Conservation (phyloP, 768 basidiomycete species). For the Lentinula detonsa region DNA sequence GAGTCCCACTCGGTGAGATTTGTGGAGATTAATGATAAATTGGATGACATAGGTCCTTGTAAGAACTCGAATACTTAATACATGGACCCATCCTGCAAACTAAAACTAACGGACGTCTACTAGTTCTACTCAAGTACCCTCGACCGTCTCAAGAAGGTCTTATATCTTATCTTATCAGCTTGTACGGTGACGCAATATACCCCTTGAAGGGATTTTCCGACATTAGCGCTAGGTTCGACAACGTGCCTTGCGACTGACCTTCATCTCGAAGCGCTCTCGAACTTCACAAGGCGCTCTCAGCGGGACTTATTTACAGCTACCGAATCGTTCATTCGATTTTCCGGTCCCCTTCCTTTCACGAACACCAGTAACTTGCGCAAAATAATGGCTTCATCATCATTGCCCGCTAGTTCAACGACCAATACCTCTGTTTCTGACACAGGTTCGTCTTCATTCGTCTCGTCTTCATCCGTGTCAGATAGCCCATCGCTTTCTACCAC, state of each 20-base stretch:
- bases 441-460: neutral
- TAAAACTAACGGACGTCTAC: too few relatives aligned
- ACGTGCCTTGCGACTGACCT: slow-evolving; percentile 3
- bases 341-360: neutral
- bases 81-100: neutral
- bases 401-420: neutral
- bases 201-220: neutral
- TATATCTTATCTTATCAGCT: neutral
- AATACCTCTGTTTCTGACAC: neutral
- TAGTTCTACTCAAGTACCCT: too few relatives aligned
- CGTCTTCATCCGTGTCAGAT: neutral
- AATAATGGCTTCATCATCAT: neutral
- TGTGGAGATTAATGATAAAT: neutral
- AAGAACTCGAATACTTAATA: neutral
- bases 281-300: neutral
- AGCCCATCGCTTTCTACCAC: neutral
- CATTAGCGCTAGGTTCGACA: neutral
- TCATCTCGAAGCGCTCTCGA: neutral
- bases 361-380: too few relatives aligned
- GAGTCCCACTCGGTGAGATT: neutral
- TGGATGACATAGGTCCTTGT: neutral
- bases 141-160: neutral
- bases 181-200: neutral
- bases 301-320: neutral
- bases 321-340: slow-evolving; percentile 1